Evolutionary conservation across 495 filamentous ascomycete species (phyloP), one percentile per base, ranked within the genome.

Genomic region (Schizothecium vesticola): DNA sequence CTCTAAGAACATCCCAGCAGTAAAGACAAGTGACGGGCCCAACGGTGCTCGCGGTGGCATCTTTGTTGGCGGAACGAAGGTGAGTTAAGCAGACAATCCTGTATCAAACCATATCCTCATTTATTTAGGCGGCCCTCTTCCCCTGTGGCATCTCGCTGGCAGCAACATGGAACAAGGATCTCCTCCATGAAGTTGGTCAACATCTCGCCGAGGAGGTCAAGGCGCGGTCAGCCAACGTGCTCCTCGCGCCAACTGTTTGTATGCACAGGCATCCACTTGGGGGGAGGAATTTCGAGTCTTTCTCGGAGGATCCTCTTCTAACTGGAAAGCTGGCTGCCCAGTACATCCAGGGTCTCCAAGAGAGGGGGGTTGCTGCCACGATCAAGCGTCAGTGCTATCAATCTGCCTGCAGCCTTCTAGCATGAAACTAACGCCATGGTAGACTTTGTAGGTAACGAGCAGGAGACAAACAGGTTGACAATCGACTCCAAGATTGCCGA

Each of bases 241-340:
- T 94, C 1, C 83, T 96, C 10, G 92, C 90, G 3, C 92, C 92
- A 11, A 94, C 92, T 7, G 89, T 93, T 68, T 93, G 91, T 77
- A 89, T 91, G 77, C 92, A 95, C 71, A 86, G 92, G 16, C 89
- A 89, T 22, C 92, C 92, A 2, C 81, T 96, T 0, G 92, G 92
- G 12, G 92, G 92, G 8, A 85, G 92, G 62, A 92, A 92, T 65
- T 96, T 94, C 67, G 92, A 96, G 79, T 92, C 90, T 0, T 94
- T 93, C 76, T 92, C 91, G 6, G 92, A 95, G 75, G 92, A 95
- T 70, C 92, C 92, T 12, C 81, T 89, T 19, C 82, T 96, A 4
- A 90, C 91, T 0, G 92, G 92, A 9, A 90, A 87, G 66, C 80
- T 94, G 70, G 89, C 92, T 29, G 87, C 90, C 3, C 81, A 88